These are phyloP conservation scores for Botrytis medusae DNA, from an alignment of 2,329 filamentous ascomycete species.

Conservation along the genomic window DNA sequence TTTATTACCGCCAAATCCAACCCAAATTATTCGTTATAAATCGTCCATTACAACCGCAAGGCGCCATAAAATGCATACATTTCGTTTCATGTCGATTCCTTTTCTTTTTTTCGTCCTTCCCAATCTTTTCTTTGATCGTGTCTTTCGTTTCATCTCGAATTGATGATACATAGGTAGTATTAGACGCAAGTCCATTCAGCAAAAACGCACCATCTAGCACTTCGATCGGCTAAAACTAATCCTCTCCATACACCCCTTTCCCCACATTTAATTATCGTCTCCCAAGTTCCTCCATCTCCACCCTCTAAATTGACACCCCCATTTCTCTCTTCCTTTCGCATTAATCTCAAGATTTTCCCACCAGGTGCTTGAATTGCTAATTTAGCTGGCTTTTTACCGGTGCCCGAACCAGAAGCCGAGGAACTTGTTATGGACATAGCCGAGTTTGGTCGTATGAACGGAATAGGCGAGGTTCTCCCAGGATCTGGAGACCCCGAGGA, in stretches of 20 bases:
- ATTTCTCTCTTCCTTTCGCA: slow-evolving; percentile 70
- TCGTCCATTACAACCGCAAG: slow-evolving; percentile 18
- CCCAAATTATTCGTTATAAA: slow-evolving; percentile 20
- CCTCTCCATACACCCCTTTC: slow-evolving; percentile 80
- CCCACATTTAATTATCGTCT: slow-evolving; percentile 87
- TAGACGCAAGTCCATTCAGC: slow-evolving; percentile 65
- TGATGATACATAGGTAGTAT: slow-evolving; percentile 18
- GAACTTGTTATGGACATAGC: slow-evolving; percentile 65
- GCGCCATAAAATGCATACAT: slow-evolving; percentile 18
- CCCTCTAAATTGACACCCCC: slow-evolving; percentile 51
- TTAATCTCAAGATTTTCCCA: slow-evolving; percentile 88
- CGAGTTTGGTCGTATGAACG: slow-evolving; percentile 60
- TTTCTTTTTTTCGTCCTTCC: not conserved
- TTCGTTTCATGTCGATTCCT: not conserved
- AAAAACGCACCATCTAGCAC: slow-evolving; percentile 88
- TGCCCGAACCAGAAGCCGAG: slow-evolving; percentile 56
- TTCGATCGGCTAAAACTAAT: slow-evolving; percentile 78
- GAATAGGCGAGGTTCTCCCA: slow-evolving; percentile 51
- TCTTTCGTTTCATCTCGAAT: not conserved
- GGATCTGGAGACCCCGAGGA: slow-evolving; percentile 43
- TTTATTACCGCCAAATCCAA: slow-evolving; percentile 14
- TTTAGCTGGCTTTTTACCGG: slow-evolving; percentile 84
- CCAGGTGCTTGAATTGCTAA: slow-evolving; percentile 90
- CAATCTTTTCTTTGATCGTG: not conserved
- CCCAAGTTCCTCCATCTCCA: slow-evolving; percentile 75